These are phyloP conservation scores for Penicillium nucicola DNA, from an alignment of 495 filamentous ascomycete species.

Conservation along the genomic window DNA sequence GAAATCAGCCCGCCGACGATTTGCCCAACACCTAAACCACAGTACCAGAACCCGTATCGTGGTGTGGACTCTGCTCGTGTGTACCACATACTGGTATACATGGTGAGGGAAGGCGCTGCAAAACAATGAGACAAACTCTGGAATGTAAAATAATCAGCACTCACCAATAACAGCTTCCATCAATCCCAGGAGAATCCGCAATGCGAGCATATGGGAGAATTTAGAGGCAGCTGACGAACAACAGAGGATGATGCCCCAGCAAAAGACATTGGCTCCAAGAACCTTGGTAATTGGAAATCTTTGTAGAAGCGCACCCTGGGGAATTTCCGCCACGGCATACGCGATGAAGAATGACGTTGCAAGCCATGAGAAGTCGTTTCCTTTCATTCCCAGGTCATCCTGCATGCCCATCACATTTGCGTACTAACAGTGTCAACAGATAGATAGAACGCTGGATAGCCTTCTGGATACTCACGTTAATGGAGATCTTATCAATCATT, in stretches of 20 bases:
- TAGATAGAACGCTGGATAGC: not conserved
- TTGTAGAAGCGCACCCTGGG: conserved; percentile 52
- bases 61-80: conserved; percentile 59
- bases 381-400: conserved; percentile 44
- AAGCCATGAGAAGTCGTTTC: conserved; percentile 53
- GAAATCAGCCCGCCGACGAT: conserved; percentile 61
- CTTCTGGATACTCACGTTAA: conserved; percentile 47
- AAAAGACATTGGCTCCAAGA: conserved; percentile 50
- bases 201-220: conserved; percentile 41
- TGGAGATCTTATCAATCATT: conserved; percentile 63
- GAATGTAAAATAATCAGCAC: not conserved
- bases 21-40: conserved; percentile 59
- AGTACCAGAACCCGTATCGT: conserved; percentile 64
- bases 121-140: not conserved
- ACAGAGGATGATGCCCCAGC: conserved; percentile 59
- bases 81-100: conserved; percentile 56
- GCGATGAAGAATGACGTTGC: conserved; percentile 57
- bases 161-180: conserved; percentile 60
- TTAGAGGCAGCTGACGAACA: conserved; percentile 52
- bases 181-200: conserved; percentile 59
- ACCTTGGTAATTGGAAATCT: conserved; percentile 54
- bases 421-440: conserved; percentile 33
- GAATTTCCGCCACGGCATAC: conserved; percentile 51
- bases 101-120: conserved; percentile 48
- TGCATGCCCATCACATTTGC: conserved; percentile 57